Percentiles rank a stretch among this genome's conserved stretches.
These are phyloP conservation scores for Fusarium nygamai DNA, from an alignment of 2,329 filamentous ascomycete species.

Conservation along the genomic window DNA sequence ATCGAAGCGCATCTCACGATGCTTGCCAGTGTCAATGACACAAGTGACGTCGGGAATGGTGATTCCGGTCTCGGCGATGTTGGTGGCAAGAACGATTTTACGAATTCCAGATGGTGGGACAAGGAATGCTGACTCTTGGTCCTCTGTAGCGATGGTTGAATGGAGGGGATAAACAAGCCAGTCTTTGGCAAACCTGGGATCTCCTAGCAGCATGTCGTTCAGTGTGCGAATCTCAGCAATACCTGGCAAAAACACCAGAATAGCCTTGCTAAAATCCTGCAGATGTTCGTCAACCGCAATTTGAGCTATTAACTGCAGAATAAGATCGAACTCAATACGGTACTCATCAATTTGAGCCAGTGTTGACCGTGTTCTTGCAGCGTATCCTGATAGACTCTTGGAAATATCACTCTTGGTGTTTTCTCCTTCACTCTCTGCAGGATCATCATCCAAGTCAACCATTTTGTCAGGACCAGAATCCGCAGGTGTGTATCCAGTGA, in stretches of 20 bases:
- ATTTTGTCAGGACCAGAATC: conserved; percentile 60
- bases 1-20: conserved; percentile 97
- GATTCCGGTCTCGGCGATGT: conserved; percentile 98
- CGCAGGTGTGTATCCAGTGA: conserved; percentile 76
- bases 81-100: conserved; percentile 96
- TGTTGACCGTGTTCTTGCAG: conserved; percentile 76
- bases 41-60: conserved; percentile 98
- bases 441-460: conserved; percentile 72
- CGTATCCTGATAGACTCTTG: conserved; percentile 77
- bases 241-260: conserved; percentile 94
- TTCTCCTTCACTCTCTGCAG: conserved; percentile 60
- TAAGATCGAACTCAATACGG: conserved; percentile 87
- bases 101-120: conserved; percentile 82
- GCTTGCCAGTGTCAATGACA: conserved; percentile 95
- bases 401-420: conserved; percentile 66
- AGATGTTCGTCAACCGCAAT: conserved; percentile 77
- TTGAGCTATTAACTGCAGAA: conserved; percentile 80
- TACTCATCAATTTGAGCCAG: conserved; percentile 88
- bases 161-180: conserved; percentile 94
- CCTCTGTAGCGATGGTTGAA: conserved; percentile 93
- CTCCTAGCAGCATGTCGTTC: conserved; percentile 84
- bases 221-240: conserved; percentile 91
- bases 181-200: conserved; percentile 76
- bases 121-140: conserved; percentile 92
- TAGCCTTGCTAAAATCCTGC: conserved; percentile 81